Conservation (phyloP, 2,329 filamentous ascomycete genomes). For the Paecilomyces niveus region DNA sequence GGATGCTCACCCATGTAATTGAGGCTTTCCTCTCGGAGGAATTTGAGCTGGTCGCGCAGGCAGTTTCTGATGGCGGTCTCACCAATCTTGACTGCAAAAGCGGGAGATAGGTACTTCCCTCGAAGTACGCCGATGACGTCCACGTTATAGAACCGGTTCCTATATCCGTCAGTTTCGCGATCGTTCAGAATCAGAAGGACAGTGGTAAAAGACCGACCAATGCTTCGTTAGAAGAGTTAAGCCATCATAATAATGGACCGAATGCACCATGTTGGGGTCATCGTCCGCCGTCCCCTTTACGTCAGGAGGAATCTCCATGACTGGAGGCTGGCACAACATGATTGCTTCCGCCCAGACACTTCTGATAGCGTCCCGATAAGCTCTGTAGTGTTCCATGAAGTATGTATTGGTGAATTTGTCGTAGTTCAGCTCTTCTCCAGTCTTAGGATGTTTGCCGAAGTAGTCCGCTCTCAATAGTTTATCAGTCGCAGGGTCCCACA, state of each 20-base stretch:
- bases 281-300: conserved; percentile 86
- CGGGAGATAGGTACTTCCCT: conserved; percentile 79
- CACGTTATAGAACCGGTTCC: conserved; percentile 91
- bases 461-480: conserved; percentile 76
- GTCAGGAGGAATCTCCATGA: conserved; percentile 80
- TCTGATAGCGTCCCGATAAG: conserved; percentile 68
- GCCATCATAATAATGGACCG: conserved; percentile 94
- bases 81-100: conserved; percentile 86
- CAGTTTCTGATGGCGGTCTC: conserved; percentile 93
- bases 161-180: conserved; percentile 20
- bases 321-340: conserved; percentile 84
- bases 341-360: conserved; percentile 71
- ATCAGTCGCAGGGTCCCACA: conserved; percentile 82
- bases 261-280: conserved; percentile 82
- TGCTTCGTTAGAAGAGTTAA: conserved; percentile 97
- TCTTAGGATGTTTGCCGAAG: conserved; percentile 71
- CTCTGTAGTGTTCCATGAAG: conserved; percentile 79
- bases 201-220: conserved; percentile 48
- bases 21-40: conserved; percentile 77
- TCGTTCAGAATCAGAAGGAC: not conserved
- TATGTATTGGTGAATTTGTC: conserved; percentile 84
- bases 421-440: conserved; percentile 68
- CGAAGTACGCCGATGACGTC: conserved; percentile 89
- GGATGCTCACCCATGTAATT: conserved; percentile 84
- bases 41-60: conserved; percentile 77